Evolutionary conservation across 1,284 basidiomycete genomes (phyloP), one percentile per base, ranked within the genome.

Genomic region (Schizopora paradoxa): DNA sequence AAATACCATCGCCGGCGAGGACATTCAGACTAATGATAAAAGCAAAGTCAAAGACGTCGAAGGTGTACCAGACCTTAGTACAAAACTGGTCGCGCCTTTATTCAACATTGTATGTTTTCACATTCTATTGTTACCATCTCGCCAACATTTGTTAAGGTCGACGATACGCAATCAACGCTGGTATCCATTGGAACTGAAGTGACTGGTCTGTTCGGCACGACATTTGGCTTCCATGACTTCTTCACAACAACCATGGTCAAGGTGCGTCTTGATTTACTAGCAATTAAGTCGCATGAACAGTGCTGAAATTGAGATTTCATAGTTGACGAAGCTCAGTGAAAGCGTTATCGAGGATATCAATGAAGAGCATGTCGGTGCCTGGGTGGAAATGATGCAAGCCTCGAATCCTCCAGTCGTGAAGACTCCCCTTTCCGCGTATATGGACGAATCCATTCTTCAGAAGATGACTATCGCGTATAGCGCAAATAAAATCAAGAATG

Each of bases 181-280:
- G 69, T 83, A 23, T 84, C 81, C 47, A 74, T 86, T n/a, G 88
- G 84, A 2, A 73, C 77, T 48, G 77, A 74, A 7, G 76, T 89
- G 18, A 82, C 86, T 1, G 74, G 79, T 14, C 77, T 82, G 54
- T 94, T 92, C 62, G 84, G 79, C 29, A 87, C 92, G 41, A 85
- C 84, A 7, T 89, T 87, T 51, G 89, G 91, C 55, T 94, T 92
- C 61, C 79, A 91, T 64, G 86, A 80, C 48, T 66, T 84, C 48
- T 66, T 91, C 11, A 77, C 83, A 48, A 85, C 78, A 49, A 76
- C 81, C 8, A 61, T 83, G 41, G 76, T 82, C 35, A 86, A 82
- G 72, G 86, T 81, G 50, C 34, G 60, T 56, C 8, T 33, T 54
- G 23, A 13, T 46, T 33, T 21, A 25, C 21, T 44, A 28, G 32